Evolutionary conservation across 352 stramenopile genomes (phyloP), one percentile per base, ranked within the genome.

Genomic region (Globisporangium camurandrum): DNA sequence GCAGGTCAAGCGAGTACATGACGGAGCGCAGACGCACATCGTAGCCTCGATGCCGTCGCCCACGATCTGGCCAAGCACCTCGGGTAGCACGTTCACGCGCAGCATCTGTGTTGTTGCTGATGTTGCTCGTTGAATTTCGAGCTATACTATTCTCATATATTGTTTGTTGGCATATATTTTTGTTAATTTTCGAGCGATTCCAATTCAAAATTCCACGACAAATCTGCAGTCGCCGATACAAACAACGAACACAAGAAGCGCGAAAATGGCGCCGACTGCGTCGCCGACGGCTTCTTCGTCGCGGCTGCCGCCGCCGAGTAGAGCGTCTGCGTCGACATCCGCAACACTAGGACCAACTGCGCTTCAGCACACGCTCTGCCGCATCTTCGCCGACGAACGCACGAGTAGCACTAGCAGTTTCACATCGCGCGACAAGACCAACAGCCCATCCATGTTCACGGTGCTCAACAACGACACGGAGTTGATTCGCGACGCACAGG

Each of bases 11-110:
- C n/a, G 30, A 20, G 19, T 1, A 1, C 12, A 0, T 23, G 9
- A 46, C 0, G 30, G 23, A 46, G 2, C 30, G 8, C 8, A 12
- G 6, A 51, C 77, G 56, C 45, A 91, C 77, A 93, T 86, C 62
- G 71, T 78, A 17, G 81, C 80, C 7, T 67, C 63, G 55, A 93
- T 62, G 51, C 67, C 67, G 44, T 89, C 76, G 64, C 79, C 78
- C 40, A 92, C 69, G 47, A 91, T 85, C 66, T 92, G 81, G 42
- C 58, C 59, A 16, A 93, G 68, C 48, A 93, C 70, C 37, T 90
- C 80, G 9, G 83, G 80, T 45, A 93, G 56, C 51, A 86, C 75
- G 56, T 86, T 86, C 17, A 79, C 77, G 39, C 83, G 78, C 47
- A 93, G 61, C 83, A 93, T 92, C 7, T 24, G 20, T 12, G 36